Percentiles rank a stretch among this genome's conserved stretches.
Conservation (phyloP, 768 basidiomycete genomes). For the Mycena rosella region DNA sequence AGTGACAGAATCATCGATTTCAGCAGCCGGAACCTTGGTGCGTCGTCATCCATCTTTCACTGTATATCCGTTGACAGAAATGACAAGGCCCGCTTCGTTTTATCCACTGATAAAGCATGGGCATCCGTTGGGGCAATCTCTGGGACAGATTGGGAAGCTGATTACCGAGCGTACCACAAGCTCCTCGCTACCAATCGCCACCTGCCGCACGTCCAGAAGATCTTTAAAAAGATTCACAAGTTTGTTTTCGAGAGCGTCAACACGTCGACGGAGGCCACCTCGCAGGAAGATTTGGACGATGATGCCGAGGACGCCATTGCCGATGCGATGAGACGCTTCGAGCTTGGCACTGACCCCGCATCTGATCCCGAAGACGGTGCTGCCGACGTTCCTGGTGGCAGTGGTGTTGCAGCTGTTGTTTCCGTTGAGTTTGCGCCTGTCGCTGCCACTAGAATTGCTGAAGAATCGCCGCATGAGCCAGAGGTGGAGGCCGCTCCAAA, state of each 20-base stretch:
- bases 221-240: not conserved
- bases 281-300: too few relatives aligned
- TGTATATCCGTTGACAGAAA: not conserved
- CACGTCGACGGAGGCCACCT: not conserved
- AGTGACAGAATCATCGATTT: not conserved
- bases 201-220: not conserved
- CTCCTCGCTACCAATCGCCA: not conserved
- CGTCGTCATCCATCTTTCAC: not conserved
- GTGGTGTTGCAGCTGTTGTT: too few relatives aligned
- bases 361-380: not conserved
- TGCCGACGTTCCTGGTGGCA: too few relatives aligned
- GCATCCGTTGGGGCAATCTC: conserved; percentile 1
- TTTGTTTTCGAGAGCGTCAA: not conserved
- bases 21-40: not conserved
- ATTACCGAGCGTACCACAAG: not conserved
- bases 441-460: too few relatives aligned
- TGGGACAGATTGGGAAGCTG: not conserved
- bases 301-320: not conserved
- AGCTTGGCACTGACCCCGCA: not conserved
- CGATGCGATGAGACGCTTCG: not conserved
- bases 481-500: too few relatives aligned
- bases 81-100: not conserved
- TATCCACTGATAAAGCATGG: conserved; percentile 12
- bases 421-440: too few relatives aligned
- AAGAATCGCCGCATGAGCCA: too few relatives aligned